Conservation (phyloP, 805 yeast genomes). For the Monosporozyma yasuniensis region DNA sequence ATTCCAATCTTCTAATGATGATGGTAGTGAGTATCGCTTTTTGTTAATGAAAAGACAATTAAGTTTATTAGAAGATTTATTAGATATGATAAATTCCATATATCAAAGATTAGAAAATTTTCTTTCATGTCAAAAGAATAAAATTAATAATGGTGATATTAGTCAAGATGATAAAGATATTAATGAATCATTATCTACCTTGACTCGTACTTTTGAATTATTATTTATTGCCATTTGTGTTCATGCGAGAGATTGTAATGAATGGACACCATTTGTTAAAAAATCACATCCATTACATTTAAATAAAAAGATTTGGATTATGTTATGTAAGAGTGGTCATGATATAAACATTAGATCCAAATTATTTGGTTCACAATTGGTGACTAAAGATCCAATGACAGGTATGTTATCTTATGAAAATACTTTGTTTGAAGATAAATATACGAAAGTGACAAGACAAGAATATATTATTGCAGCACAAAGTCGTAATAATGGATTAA, state of each 20-base stretch:
- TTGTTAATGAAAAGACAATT: background rate
- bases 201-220: background rate
- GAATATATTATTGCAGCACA: background rate
- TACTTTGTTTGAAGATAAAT: background rate
- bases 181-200: background rate
- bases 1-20: background rate
- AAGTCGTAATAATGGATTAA: background rate
- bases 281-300: background rate
- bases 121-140: background rate
- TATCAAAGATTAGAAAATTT: conserved; percentile 1
- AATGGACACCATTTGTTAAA: too few species aligned
- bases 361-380: background rate
- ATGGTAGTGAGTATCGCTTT: background rate
- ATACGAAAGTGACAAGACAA: background rate
- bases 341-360: background rate
- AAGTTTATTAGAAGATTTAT: background rate
- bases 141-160: background rate
- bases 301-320: background rate
- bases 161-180: background rate
- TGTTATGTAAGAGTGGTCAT: background rate
- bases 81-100: background rate
- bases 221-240: background rate
- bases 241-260: background rate
- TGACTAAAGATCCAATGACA: background rate
- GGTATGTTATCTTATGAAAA: conserved; percentile 1